phyloP scores from a whole-genome alignment of 1,284 basidiomycete species.

The Schizopora paradoxa region DNA sequence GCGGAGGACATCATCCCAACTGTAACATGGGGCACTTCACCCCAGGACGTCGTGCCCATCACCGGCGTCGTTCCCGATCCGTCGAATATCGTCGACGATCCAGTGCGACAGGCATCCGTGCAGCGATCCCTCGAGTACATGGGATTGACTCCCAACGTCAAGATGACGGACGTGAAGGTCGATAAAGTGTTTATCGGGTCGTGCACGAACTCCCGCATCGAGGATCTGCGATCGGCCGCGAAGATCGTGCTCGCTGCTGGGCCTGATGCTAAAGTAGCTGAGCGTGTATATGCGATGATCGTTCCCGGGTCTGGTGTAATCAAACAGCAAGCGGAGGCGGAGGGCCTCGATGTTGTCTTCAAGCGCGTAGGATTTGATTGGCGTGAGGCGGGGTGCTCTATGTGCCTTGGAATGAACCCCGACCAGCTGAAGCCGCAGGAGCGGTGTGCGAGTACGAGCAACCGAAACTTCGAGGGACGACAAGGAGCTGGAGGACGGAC shows the following conservation, averaged over 20 bases:
- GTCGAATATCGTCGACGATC: slow-evolving; percentile 52
- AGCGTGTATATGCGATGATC: slow-evolving; percentile 85
- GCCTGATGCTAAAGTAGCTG: slow-evolving; percentile 72
- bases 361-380: slow-evolving; percentile 95
- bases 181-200: slow-evolving; percentile 98
- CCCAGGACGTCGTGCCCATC: slow-evolving; percentile 89
- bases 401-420: slow-evolving; percentile 98
- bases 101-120: slow-evolving; percentile 66
- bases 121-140: slow-evolving; percentile 87
- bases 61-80: slow-evolving; percentile 85
- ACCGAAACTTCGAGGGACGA: slow-evolving; percentile 94
- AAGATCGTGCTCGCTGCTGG: slow-evolving; percentile 76
- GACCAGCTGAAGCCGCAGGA: slow-evolving; percentile 88
- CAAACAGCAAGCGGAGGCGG: slow-evolving; percentile 92
- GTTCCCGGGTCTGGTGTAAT: slow-evolving; percentile 94
- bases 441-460: slow-evolving; percentile 94
- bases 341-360: slow-evolving; percentile 88
- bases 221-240: slow-evolving; percentile 89
- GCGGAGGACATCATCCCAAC: slow-evolving; percentile 92
- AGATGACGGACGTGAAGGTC: slow-evolving; percentile 79
- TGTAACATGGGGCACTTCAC: slow-evolving; percentile 95
- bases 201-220: slow-evolving; percentile 95
- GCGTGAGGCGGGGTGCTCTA: slow-evolving; percentile 96
- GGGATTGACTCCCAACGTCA: slow-evolving; percentile 81
- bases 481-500: slow-evolving; percentile 88